Conservation (phyloP, 768 basidiomycete genomes). For the Rhizopogon rudus region DNA sequence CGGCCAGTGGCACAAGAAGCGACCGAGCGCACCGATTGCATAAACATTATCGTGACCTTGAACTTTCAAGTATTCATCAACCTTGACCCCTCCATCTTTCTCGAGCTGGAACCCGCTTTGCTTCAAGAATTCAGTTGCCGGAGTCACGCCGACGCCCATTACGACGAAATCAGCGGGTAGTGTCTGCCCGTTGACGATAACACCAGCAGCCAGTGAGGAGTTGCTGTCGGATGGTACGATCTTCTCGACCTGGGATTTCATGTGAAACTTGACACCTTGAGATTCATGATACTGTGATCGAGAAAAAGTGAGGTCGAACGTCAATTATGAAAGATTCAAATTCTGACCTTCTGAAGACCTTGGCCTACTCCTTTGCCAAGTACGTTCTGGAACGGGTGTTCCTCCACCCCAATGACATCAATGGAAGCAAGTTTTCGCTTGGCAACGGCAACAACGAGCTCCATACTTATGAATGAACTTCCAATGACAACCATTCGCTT, state of each 20-base stretch:
- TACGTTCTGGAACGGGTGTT: slow-evolving; percentile 74
- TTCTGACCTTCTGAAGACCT: slow-evolving; percentile 64
- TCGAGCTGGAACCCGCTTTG: slow-evolving; percentile 66
- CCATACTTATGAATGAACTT: slow-evolving; percentile 90
- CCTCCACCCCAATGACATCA: slow-evolving; percentile 80
- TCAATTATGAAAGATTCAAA: background rate
- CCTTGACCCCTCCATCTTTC: slow-evolving; percentile 70
- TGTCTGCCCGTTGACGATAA: slow-evolving; percentile 59
- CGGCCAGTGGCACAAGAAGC: background rate
- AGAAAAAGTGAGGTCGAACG: background rate
- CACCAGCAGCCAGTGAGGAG: slow-evolving; percentile 51
- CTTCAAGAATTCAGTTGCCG: slow-evolving; percentile 77
- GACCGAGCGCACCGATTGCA: slow-evolving; percentile 50
- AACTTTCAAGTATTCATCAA: slow-evolving; percentile 71
- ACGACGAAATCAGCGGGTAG: slow-evolving; percentile 74
- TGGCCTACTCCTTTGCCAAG: slow-evolving; percentile 78
- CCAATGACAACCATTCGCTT: slow-evolving; percentile 81
- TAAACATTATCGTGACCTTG: slow-evolving; percentile 48
- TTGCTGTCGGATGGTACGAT: slow-evolving; percentile 54
- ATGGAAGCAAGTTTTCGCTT: slow-evolving; percentile 77
- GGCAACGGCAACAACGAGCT: slow-evolving; percentile 71
- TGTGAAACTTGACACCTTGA: slow-evolving; percentile 83
- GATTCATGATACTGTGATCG: slow-evolving; percentile 63
- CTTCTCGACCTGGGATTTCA: slow-evolving; percentile 63
- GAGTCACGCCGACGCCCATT: slow-evolving; percentile 83